Base-by-base conservation (phyloP, 2,329 filamentous ascomycete genomes). In the Ampelomyces quisqualis region DNA sequence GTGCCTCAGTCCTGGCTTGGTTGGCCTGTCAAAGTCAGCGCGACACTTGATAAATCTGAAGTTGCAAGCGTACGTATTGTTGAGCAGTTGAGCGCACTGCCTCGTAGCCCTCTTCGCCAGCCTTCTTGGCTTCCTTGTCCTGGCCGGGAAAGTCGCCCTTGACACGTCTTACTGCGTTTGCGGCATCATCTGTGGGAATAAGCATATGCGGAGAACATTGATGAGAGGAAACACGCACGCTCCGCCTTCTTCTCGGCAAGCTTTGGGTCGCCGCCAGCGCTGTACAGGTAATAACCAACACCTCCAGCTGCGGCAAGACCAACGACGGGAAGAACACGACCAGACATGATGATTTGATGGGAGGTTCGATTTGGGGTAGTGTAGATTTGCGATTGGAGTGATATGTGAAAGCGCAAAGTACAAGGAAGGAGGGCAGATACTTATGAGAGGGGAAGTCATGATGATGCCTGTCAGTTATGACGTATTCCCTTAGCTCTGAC, bases 201-300 rank as follows among this genome's bases (percentile, higher is more conserved):
- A 64, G 58, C 30, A 27, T 38, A 23, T n/a, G 14, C 2, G 23
- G 5, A 8, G n/a, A 18, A 23, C 19, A 4, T 4, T n/a, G n/a
- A 14, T 14, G 20, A 5, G 22, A 10, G 11, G 11, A 7, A 37
- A 40, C 32, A 73, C 82, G 31, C 73, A 95, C 91, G 80, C 75
- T 95, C 87, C 55, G 87, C 79, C 69, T 93, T 77, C 77, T 91
- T 87, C 78, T 90, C 82, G n/a, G 90, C 91, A 34, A 79, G 82
- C 70, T 86, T 88, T 36, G 88, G 78, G 68, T 82, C 80, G 43
- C 91, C 90, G 47, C 91, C 91, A 11, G 90, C 86, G 36, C 73
- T 77, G 77, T 95, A 98, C 49, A 97, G 79, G 76, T 97, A 97
- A 78, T 95, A 97, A 45, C 76, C 79, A 54, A 82, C 70, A 57